These are phyloP conservation scores for Leccinum arenicola DNA, from an alignment of 768 basidiomycete genomes.

Conservation along the genomic window DNA sequence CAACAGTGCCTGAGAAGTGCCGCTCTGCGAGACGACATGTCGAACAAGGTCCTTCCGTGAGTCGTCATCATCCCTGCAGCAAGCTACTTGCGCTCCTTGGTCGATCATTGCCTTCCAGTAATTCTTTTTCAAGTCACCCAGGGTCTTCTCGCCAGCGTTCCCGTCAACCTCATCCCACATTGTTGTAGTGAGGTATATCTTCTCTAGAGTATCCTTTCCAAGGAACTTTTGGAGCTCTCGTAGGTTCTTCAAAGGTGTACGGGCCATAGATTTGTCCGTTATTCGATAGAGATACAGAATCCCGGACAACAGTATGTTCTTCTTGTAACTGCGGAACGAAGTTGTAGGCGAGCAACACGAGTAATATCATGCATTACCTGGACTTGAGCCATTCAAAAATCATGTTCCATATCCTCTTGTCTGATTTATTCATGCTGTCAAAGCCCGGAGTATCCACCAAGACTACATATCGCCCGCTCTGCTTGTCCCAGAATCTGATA, in stretches of 20 bases:
- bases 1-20: no score
- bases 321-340: constrained; percentile 6
- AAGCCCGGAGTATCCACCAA: constrained; percentile 28
- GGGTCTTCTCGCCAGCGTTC: background rate
- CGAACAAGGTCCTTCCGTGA: background rate
- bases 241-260: constrained; percentile 31
- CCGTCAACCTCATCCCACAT: constrained; percentile 31
- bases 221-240: constrained; percentile 30
- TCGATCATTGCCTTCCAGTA: background rate
- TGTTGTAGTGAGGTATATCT: constrained; percentile 36
- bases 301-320: constrained; percentile 24
- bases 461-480: constrained; percentile 4
- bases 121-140: background rate
- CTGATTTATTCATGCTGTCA: constrained; percentile 17
- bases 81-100: background rate
- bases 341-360: background rate
- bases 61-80: background rate
- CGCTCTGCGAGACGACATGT: background rate
- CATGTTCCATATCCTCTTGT: constrained; percentile 5
- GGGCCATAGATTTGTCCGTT: constrained; percentile 36
- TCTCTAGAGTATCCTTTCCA: constrained; percentile 25
- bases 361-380: constrained; percentile 7
- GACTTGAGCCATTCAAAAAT: constrained; percentile 15
- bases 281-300: constrained; percentile 41
- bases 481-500: constrained; percentile 2